A percentile compares a stretch with the other conserved stretches of the same genome.
Evolutionary conservation across 306 rosid species (phyloP).

Genomic region (Castanea sativa): DNA sequence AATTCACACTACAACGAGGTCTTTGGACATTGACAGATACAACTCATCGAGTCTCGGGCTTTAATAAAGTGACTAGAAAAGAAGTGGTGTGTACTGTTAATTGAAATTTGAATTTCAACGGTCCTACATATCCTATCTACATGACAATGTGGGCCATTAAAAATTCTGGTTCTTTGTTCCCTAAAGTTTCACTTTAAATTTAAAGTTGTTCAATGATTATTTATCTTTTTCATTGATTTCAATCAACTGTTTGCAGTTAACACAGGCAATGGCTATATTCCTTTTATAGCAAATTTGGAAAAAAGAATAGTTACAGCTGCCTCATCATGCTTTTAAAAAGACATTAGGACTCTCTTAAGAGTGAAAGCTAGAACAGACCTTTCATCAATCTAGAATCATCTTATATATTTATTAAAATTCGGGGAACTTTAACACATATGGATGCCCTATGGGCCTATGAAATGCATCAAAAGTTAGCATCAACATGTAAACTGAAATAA

Average conservation of each 20-base stretch:
- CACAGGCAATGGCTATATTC: background rate
- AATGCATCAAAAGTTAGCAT: background rate
- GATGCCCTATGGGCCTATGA: background rate
- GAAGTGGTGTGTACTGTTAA: slow-evolving; percentile 29
- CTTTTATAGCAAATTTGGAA: background rate
- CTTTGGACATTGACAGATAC: slow-evolving; percentile 7
- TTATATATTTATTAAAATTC: background rate
- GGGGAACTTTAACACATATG: too few species aligned
- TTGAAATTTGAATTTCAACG: slow-evolving; percentile 11
- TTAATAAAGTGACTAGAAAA: slow-evolving; percentile 4
- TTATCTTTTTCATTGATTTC: background rate
- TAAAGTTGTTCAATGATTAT: background rate
- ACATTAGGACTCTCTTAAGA: background rate
- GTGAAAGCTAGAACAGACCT: background rate
- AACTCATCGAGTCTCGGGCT: slow-evolving; percentile 6
- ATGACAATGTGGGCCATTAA: background rate
- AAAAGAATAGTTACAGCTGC: background rate
- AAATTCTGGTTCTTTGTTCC: background rate
- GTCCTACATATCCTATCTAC: slow-evolving; percentile 24
- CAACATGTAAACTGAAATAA: background rate
- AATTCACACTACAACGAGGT: slow-evolving; percentile 6
- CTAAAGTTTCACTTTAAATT: background rate
- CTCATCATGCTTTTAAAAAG: background rate
- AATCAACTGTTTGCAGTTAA: background rate
- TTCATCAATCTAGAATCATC: background rate